Percentiles rank a stretch among this genome's conserved stretches.
These are phyloP conservation scores for Senecio squalidus DNA, from an alignment of 140 eudicot genomes.

Conservation along the genomic window DNA sequence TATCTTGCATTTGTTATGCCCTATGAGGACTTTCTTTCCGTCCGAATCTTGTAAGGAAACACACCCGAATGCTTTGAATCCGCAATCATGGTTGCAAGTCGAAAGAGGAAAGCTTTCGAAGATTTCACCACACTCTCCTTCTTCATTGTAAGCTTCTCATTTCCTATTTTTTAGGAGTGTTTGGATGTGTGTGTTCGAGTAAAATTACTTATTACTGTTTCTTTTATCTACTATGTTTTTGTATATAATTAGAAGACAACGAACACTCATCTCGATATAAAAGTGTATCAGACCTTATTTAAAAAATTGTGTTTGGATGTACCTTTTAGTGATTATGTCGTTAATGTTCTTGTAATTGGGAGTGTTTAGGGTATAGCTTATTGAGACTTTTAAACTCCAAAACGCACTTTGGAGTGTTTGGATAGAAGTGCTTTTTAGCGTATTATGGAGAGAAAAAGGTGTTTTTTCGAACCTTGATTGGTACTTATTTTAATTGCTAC, in stretches of 20 bases:
- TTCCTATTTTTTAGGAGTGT: not conserved
- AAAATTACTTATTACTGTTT: no score
- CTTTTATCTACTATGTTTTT: no score
- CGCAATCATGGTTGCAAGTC: constrained; percentile 99
- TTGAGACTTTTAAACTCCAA: no score
- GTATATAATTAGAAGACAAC: not conserved
- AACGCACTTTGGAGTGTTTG: no score
- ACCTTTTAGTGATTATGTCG: not conserved
- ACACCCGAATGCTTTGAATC: constrained; percentile 66
- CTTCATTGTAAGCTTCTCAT: constrained; percentile 61
- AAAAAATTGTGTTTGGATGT: not conserved
- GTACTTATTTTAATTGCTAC: no score
- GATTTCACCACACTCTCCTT: constrained; percentile 55
- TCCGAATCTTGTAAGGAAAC: constrained; percentile 87
- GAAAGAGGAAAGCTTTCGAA: constrained; percentile 96
- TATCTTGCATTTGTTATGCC: constrained; percentile 54
- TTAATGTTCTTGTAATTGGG: no score
- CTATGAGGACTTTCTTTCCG: constrained; percentile 89
- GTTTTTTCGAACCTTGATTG: no score
- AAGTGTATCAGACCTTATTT: no score
- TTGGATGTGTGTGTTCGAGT: constrained; percentile 6
- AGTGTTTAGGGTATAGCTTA: no score
- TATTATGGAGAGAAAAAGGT: no score
- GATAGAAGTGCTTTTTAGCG: not conserved
- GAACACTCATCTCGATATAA: no score